Percentiles rank a stretch among this genome's conserved stretches.
These are phyloP conservation scores for Jaapia argillacea DNA, from an alignment of 768 basidiomycete genomes.

Conservation along the genomic window DNA sequence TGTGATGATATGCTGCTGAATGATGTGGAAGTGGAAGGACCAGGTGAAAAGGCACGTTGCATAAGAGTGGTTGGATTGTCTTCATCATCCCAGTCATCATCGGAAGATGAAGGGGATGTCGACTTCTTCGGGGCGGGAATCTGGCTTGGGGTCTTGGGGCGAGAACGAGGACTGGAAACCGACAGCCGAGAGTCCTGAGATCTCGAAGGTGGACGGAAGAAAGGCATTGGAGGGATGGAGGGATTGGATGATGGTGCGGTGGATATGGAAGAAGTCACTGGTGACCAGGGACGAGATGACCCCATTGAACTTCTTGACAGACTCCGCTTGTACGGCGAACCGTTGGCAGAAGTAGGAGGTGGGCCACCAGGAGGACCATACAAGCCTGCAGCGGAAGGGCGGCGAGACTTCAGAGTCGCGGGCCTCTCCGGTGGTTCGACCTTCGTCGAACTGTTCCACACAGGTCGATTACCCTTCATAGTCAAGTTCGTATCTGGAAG, in stretches of 20 bases:
- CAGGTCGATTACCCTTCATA: slow-evolving; percentile 29
- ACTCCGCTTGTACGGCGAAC: slow-evolving; percentile 50
- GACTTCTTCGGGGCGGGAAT: slow-evolving; percentile 57
- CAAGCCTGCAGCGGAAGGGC: slow-evolving; percentile 15
- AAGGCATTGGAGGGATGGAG: slow-evolving; percentile 30
- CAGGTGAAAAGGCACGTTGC: slow-evolving; percentile 59
- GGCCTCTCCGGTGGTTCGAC: slow-evolving; percentile 45
- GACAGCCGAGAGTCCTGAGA: slow-evolving; percentile 40
- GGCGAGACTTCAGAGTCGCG: slow-evolving; percentile 35
- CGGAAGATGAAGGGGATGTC: slow-evolving; percentile 36
- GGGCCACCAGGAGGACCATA: slow-evolving; percentile 1
- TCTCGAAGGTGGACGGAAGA: slow-evolving; percentile 22
- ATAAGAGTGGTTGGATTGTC: slow-evolving; percentile 31
- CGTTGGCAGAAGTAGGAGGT: slow-evolving; percentile 33
- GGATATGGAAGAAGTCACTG: slow-evolving; percentile 57
- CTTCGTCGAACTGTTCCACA: slow-evolving; percentile 79
- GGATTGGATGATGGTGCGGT: slow-evolving; percentile 44
- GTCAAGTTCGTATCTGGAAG: slow-evolving; percentile 27
- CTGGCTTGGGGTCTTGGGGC: slow-evolving; percentile 46
- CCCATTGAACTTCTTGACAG: slow-evolving; percentile 65
- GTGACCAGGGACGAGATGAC: slow-evolving; percentile 76
- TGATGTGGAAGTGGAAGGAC: slow-evolving; percentile 36
- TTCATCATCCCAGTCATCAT: slow-evolving; percentile 33
- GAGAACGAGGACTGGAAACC: slow-evolving; percentile 1
- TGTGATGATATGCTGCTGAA: slow-evolving; percentile 14